These are phyloP conservation scores for Senna tora DNA, from an alignment of 306 rosid genomes.

Conservation along the genomic window DNA sequence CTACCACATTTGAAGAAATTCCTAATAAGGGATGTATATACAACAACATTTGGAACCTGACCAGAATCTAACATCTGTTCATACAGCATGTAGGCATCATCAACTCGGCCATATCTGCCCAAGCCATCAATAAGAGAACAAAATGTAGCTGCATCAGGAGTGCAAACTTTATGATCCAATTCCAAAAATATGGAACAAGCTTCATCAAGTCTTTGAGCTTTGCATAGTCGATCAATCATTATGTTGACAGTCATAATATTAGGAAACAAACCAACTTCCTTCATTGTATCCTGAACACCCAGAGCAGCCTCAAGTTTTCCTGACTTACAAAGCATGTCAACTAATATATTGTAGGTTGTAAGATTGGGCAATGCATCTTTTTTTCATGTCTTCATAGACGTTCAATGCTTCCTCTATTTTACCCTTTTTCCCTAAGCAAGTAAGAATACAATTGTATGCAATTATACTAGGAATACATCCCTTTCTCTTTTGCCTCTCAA, in stretches of 20 bases:
- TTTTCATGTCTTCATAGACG: constrained; percentile 73
- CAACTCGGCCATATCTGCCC: constrained; percentile 78
- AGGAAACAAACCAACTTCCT: constrained; percentile 87
- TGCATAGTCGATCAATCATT: constrained; percentile 89
- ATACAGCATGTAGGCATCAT: constrained; percentile 86
- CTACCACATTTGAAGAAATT: constrained; percentile 89
- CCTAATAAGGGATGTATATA: constrained; percentile 77
- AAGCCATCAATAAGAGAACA: constrained; percentile 93
- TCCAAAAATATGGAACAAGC: constrained; percentile 85
- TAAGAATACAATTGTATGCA: constrained; percentile 83
- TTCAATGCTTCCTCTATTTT: constrained; percentile 70
- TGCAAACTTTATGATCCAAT: constrained; percentile 79
- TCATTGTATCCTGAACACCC: constrained; percentile 66
- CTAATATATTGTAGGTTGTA: constrained; percentile 77
- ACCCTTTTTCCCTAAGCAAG: constrained; percentile 84
- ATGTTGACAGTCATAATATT: constrained; percentile 84
- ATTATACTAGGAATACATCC: constrained; percentile 87
- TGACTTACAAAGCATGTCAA: constrained; percentile 82
- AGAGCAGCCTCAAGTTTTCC: constrained; percentile 73
- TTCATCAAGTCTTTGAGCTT: constrained; percentile 80
- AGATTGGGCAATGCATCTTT: constrained; percentile 89
- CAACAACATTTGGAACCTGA: constrained; percentile 65
- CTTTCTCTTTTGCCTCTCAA: constrained; percentile 88
- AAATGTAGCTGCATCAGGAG: constrained; percentile 72
- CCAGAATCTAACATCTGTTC: constrained; percentile 88